Evolutionary conservation across 495 filamentous ascomycete genomes (phyloP), one percentile per base, ranked within the genome.

Genomic region (Penicillium bovifimosum): DNA sequence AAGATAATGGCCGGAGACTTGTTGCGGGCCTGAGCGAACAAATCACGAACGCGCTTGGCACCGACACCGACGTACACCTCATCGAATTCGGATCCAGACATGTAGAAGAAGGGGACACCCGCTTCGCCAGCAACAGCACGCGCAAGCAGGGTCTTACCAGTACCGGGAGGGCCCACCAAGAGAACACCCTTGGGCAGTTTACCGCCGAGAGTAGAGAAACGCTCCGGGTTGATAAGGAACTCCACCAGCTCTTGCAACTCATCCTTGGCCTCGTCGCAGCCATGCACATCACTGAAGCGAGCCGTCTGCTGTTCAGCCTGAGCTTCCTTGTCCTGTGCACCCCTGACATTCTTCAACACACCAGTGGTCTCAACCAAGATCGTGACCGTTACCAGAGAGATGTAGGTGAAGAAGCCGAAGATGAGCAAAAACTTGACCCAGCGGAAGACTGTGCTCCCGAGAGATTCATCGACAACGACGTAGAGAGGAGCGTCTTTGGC

Each of bases 71-170:
- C 95, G 61, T 96, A 98, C 35, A 98, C 87, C 68, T 98, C 93
- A 62, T 98, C 93, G 64, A 98, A 98, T 67, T 98, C 95, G 50
- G 87, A 91, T 26, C 93, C 93, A 58, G 95, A 97, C 92, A 98
- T 96, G 79, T 93, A 97, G 80, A 96, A 98, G 80, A 96, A 97
- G 1, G 93, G 93, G 17, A 97, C 95, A 52, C 93, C 93, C 38
- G 93, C 90, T 75, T 98, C 93, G 26, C 93, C 93, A 47, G 93
- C 93, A 45, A 98, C 93, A 9, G 93, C 93, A 57, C 95, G 87
- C 52, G 93, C 93, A 50, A 98, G 81, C 35, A 98, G 80, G n/a
- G 93, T 98, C 71, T 98, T 98, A 71, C 93, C 93, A 45, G 93
- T 98, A 71, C 93, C 93, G 29, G 93, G 93, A 62, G 93, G 93